phyloP scores from a whole-genome alignment of 1,284 basidiomycete species.

The Ceratobasidium sp. region DNA sequence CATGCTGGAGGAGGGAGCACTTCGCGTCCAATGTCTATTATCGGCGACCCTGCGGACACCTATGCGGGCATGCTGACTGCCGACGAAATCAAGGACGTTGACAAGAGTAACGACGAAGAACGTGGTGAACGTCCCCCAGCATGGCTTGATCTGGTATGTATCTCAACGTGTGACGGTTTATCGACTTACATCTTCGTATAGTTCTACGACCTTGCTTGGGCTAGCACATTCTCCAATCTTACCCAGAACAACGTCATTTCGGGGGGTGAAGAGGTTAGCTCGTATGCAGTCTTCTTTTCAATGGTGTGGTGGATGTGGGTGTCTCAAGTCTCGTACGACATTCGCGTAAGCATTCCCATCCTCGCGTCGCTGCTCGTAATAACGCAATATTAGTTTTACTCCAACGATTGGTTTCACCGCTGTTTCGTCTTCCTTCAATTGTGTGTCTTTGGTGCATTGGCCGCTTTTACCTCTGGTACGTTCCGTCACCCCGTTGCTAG shows the following conservation, averaged over 20 bases:
- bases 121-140: conserved; percentile 34
- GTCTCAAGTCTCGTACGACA: conserved; percentile 35
- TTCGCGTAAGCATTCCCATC: neutral
- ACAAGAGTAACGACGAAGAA: conserved; percentile 35
- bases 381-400: conserved; percentile 24
- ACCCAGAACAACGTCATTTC: conserved; percentile 35
- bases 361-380: neutral
- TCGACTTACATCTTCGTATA: neutral
- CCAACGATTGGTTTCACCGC: conserved; percentile 40
- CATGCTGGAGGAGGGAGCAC: neutral
- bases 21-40: neutral
- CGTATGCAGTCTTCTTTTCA: conserved; percentile 37
- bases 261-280: conserved; percentile 21
- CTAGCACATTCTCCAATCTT: conserved; percentile 33
- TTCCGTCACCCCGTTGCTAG: neutral
- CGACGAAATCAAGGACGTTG: conserved; percentile 29
- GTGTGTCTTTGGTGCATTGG: conserved; percentile 24
- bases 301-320: conserved; percentile 40
- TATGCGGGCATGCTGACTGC: conserved; percentile 32
- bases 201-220: conserved; percentile 37
- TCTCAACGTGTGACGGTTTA: neutral
- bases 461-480: conserved; percentile 33
- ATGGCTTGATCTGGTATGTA: conserved; percentile 31
- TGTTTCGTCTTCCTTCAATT: conserved; percentile 34
- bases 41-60: neutral